Evolutionary conservation across 2,329 filamentous ascomycete genomes (phyloP).

Genomic region (Fusarium pilosicola): DNA sequence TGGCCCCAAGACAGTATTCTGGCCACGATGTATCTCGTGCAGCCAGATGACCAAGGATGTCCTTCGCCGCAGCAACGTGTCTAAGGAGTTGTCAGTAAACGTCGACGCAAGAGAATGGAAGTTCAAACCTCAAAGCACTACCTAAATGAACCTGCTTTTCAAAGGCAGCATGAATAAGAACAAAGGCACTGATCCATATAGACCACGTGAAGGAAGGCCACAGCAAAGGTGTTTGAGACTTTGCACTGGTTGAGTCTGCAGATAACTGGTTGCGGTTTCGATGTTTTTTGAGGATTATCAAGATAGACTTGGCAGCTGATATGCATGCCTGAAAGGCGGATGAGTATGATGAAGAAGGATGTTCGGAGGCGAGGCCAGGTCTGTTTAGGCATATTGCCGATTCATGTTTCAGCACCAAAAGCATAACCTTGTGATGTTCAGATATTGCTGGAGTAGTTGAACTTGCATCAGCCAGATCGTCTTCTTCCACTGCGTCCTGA

Average conservation of each 20-base stretch:
- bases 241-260: constrained; percentile 1
- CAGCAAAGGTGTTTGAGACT: constrained; percentile 48
- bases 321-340: constrained; percentile 63
- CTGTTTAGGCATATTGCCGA: constrained; percentile 62
- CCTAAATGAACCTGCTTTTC: constrained; percentile 53
- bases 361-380: constrained; percentile 58
- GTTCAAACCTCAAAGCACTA: constrained; percentile 51
- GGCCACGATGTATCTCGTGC: constrained; percentile 48
- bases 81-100: constrained; percentile 16
- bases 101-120: accelerated
- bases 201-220: constrained; percentile 65
- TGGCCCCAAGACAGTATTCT: constrained; percentile 47
- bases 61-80: constrained; percentile 45
- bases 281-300: constrained; percentile 52
- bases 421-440: constrained; percentile 53
- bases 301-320: constrained; percentile 58
- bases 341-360: constrained; percentile 55
- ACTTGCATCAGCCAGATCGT: constrained; percentile 31
- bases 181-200: constrained; percentile 63
- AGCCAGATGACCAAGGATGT: constrained; percentile 43
- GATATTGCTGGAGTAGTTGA: constrained; percentile 32
- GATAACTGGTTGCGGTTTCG: constrained; percentile 25
- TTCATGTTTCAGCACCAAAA: constrained; percentile 59
- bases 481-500: constrained; percentile 58
- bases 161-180: constrained; percentile 61